These are phyloP conservation scores for Jatropha multifida DNA, from an alignment of 441 rosid species.

Conservation along the genomic window DNA sequence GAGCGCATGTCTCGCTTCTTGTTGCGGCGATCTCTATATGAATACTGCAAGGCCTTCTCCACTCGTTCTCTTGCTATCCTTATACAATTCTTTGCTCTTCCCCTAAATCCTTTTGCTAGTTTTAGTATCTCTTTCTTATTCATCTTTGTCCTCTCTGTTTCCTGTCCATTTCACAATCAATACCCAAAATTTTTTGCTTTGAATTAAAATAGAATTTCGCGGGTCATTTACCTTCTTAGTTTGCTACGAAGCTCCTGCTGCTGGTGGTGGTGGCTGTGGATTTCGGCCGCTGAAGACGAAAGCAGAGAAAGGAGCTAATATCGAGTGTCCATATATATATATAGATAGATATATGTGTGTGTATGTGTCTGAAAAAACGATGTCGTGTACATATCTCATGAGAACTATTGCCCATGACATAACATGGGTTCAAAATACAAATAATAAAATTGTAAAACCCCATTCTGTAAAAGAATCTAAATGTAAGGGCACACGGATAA, in stretches of 20 bases:
- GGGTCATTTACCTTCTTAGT: neutral
- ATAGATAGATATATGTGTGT: too few species aligned
- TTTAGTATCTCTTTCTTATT: constrained; percentile 86
- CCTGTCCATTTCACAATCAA: neutral
- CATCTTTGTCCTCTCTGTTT: constrained; percentile 35
- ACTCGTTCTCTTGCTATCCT: constrained; percentile 91
- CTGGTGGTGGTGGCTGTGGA: neutral
- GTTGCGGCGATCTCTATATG: constrained; percentile 90
- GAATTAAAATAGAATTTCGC: neutral
- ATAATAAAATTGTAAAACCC: too few species aligned
- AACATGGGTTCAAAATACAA: too few species aligned
- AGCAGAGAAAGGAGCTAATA: too few species aligned
- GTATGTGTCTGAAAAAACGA: too few species aligned
- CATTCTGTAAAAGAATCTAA: neutral
- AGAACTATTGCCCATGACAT: too few species aligned
- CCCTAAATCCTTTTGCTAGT: constrained; percentile 89
- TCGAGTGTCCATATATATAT: too few species aligned
- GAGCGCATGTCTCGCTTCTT: constrained; percentile 96
- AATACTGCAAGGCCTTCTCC: constrained; percentile 94
- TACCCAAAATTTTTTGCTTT: neutral
- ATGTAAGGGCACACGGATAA: neutral
- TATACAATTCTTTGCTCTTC: constrained; percentile 92
- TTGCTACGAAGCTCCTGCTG: neutral
- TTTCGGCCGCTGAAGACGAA: too few species aligned
- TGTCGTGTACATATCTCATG: too few species aligned